Conservation (phyloP, 768 basidiomycete genomes). For the Leccinum obscurum region DNA sequence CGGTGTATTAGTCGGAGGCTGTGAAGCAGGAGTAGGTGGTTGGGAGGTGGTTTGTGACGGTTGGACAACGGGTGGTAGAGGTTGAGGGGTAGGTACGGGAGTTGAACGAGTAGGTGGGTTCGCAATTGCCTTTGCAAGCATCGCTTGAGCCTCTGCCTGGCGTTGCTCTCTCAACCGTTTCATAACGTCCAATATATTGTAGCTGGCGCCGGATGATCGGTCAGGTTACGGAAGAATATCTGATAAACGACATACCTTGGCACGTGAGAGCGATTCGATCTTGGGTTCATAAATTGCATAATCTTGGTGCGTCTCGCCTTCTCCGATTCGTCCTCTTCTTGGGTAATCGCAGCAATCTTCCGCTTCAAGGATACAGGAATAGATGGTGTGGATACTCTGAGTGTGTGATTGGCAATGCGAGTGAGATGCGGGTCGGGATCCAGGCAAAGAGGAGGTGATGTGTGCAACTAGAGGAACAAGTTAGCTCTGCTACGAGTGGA, state of each 20-base stretch:
- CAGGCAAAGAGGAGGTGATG: constrained; percentile 73
- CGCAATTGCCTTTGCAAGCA: constrained; percentile 28
- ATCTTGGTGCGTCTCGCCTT: constrained; percentile 73
- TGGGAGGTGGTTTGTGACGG: constrained; percentile 34
- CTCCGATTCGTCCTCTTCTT: constrained; percentile 76
- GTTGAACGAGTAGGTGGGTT: constrained; percentile 32
- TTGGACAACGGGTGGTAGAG: constrained; percentile 37
- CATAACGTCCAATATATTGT: constrained; percentile 56
- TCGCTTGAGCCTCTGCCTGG: constrained; percentile 23
- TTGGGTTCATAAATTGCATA: constrained; percentile 77
- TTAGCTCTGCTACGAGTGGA: constrained; percentile 5
- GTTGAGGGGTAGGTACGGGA: constrained; percentile 31
- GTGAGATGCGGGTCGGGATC: constrained; percentile 77
- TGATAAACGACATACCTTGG: constrained; percentile 45
- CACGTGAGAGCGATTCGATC: constrained; percentile 42
- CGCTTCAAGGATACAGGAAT: constrained; percentile 50
- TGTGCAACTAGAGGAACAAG: constrained; percentile 55
- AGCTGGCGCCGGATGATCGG: constrained; percentile 38
- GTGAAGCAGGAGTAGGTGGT: constrained; percentile 30
- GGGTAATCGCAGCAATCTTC: constrained; percentile 67
- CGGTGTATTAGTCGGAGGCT: constrained; percentile 26
- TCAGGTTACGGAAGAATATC: constrained; percentile 1
- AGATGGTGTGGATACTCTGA: constrained; percentile 72
- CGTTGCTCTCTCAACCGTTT: constrained; percentile 32
- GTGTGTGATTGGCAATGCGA: constrained; percentile 72